Evolutionary conservation across 305 asterid genomes (phyloP).

Genomic region (Fraxinus sp.): DNA sequence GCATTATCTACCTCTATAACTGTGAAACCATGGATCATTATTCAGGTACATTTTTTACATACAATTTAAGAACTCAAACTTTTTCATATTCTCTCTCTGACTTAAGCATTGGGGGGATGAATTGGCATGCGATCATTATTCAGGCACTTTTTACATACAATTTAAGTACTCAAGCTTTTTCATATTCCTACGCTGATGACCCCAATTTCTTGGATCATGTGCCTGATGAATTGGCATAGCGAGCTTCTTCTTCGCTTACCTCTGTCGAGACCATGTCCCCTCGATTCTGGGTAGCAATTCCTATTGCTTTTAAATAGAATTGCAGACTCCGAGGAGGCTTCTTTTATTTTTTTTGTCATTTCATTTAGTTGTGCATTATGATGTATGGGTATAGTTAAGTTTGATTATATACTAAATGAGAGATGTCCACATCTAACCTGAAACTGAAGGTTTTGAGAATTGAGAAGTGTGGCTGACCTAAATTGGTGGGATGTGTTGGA

Average conservation of each 20-base stretch:
- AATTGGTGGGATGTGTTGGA: not conserved
- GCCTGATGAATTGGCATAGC: conserved; percentile 48
- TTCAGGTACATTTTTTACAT: too few species aligned
- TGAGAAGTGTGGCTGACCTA: not conserved
- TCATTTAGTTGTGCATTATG: not conserved
- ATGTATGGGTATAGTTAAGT: not conserved
- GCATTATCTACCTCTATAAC: too few species aligned
- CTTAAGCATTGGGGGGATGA: too few species aligned
- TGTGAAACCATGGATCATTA: too few species aligned
- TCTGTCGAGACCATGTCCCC: conserved; percentile 70
- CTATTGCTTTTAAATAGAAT: not conserved
- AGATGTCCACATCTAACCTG: not conserved
- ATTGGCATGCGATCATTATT: too few species aligned
- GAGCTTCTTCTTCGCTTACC: conserved; percentile 39
- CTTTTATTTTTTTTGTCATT: not conserved
- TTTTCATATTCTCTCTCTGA: too few species aligned
- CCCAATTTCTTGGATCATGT: conserved; percentile 85
- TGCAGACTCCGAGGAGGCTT: not conserved
- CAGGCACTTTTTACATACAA: too few species aligned
- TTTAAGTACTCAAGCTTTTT: too few species aligned
- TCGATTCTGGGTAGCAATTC: conserved; percentile 76
- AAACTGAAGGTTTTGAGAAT: not conserved
- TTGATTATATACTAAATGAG: not conserved
- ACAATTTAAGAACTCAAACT: too few species aligned
- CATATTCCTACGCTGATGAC: conserved; percentile 60